Evolutionary conservation across 148 eudicot species (phyloP).

Genomic region (Vaccinium vitisidaea): DNA sequence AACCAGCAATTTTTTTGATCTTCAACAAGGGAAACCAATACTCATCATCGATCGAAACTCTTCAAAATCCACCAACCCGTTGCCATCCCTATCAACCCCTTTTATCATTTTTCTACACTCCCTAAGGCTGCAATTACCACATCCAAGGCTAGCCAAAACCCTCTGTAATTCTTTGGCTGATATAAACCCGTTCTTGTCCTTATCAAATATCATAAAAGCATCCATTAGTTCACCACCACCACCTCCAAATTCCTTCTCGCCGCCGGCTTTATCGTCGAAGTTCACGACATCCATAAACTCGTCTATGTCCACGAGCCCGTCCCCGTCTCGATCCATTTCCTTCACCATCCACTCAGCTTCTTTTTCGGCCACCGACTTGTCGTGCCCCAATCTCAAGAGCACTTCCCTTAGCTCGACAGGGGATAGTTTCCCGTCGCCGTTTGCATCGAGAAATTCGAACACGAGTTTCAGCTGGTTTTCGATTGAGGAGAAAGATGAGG

Average conservation of each 20-base stretch:
- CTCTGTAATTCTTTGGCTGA: slow-evolving; percentile 52
- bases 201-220: slow-evolving; percentile 61
- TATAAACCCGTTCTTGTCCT: slow-evolving; percentile 60
- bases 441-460: slow-evolving; percentile 60
- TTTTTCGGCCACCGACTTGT: slow-evolving; percentile 36
- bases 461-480: slow-evolving; percentile 56
- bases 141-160: slow-evolving; percentile 51
- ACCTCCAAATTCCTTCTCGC: background rate
- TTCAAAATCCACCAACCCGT: slow-evolving; percentile 64
- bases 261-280: slow-evolving; percentile 8
- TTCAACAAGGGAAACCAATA: background rate
- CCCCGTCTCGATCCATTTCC: slow-evolving; percentile 60
- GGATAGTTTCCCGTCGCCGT: slow-evolving; percentile 71
- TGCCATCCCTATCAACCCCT: slow-evolving; percentile 65
- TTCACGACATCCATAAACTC: slow-evolving; percentile 59
- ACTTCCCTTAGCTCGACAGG: slow-evolving; percentile 44
- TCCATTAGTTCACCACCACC: slow-evolving; percentile 35
- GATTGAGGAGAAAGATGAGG: slow-evolving; percentile 40
- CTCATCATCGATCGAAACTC: slow-evolving; percentile 62
- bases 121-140: slow-evolving; percentile 41
- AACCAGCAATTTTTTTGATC: background rate
- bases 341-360: slow-evolving; percentile 54
- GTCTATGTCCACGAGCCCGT: slow-evolving; percentile 58
- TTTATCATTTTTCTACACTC: slow-evolving; percentile 62
- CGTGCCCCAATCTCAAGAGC: slow-evolving; percentile 48